Evolutionary conservation across 2,329 filamentous ascomycete genomes (phyloP).

Genomic region (Clarireedia monteithiana): DNA sequence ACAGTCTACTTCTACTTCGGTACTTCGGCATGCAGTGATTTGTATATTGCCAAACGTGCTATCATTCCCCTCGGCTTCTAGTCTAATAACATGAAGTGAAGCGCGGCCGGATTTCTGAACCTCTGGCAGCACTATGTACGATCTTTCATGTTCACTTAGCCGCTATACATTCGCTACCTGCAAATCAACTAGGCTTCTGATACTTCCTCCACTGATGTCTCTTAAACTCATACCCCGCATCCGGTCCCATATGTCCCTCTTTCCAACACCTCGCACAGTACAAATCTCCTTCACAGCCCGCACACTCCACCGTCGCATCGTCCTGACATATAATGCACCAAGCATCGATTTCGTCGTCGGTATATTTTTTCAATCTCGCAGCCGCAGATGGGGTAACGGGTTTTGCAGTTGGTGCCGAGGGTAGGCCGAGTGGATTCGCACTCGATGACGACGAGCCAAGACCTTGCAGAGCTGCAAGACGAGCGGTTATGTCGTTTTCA

Average conservation of each 20-base stretch:
- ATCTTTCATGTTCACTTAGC: too few species aligned
- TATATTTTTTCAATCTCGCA: constrained; percentile 33
- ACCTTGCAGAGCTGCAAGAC: constrained; percentile 24
- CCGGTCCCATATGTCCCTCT: constrained; percentile 67
- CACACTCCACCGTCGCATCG: constrained; percentile 64
- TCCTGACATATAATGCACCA: constrained; percentile 83
- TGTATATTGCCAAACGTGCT: too few species aligned
- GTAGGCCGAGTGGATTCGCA: constrained; percentile 19
- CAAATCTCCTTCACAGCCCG: constrained; percentile 62
- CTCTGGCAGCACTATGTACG: too few species aligned
- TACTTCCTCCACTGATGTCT: constrained; percentile 61
- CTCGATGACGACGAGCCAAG: constrained; percentile 5
- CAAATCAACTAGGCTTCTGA: constrained; percentile 28
- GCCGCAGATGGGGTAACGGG: constrained; percentile 15
- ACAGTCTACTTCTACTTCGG: too few species aligned
- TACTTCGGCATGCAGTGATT: too few species aligned
- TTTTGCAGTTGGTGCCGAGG: constrained; percentile 26
- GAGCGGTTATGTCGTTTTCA: constrained; percentile 23
- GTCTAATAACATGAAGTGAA: too few species aligned
- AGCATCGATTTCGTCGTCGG: constrained; percentile 63
- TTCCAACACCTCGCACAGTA: constrained; percentile 76
- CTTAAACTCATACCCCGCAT: constrained; percentile 62
- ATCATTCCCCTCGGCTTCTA: too few species aligned
- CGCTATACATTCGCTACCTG: too few species aligned
- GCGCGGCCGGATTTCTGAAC: too few species aligned